Evolutionary conservation across 371 early-diverging fungal species (phyloP), one percentile per base, ranked within the genome.

Genomic region (Cokeromyces recurvatus): DNA sequence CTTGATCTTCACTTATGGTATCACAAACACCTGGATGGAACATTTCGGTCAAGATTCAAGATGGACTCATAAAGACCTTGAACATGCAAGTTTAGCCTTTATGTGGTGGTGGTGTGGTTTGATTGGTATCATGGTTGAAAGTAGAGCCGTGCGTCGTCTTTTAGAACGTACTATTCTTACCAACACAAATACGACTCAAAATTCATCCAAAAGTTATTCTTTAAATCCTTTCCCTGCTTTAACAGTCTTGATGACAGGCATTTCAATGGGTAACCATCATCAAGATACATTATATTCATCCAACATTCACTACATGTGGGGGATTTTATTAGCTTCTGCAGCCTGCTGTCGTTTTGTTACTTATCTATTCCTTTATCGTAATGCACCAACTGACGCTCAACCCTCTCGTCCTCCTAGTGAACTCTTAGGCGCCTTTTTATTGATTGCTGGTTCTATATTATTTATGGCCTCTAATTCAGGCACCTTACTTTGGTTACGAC

Each of bases 91-190:
- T 48, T 52, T 82, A 23, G 83, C 81, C 12, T 79, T 82, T 43
- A 78, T 82, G 73, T 52, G 46, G 81, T 82, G 81, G 78, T 77
- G 78, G 74, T 75, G 77, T 49, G 83, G 83, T 48, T 57, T 80
- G 25, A 55, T 77, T 23, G 78, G 81, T 8, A 69, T 79, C 2
- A 57, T 81, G 23, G 73, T 81, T 35, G 62, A 64, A 51, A 75
- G 77, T 8, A 68, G 77, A 39, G 66, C 71, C 32, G 40, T 82
- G 40, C 66, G 71, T 17, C 48, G 69, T 1, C 37, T 70, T 17
- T 44, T 74, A 16, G 63, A 67, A 25, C 60, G 68, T 8, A 27
- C 48, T 1, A 43, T 53, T 2, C 17, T 53, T 9, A 49, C 48
- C 9, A 51, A 53, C 9, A 51, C 52, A 5, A 58, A 61, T 3